These are phyloP conservation scores for Geotrichum klebahnii DNA, from an alignment of 1,139 yeast genomes.

Conservation along the genomic window DNA sequence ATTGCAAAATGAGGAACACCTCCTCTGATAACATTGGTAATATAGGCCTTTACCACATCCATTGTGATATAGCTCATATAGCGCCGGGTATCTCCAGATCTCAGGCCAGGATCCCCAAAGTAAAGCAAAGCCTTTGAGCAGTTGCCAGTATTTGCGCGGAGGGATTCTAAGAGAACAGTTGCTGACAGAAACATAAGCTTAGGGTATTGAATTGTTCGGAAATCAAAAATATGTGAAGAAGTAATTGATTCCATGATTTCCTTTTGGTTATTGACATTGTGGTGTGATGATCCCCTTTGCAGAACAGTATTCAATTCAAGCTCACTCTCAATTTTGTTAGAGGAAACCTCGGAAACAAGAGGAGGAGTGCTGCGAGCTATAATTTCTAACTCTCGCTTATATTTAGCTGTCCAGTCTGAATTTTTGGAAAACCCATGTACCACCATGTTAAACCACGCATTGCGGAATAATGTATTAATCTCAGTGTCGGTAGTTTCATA, in stretches of 20 bases:
- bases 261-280: slow-evolving; percentile 72
- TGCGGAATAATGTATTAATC: slow-evolving; percentile 62
- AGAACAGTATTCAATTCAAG: slow-evolving; percentile 87
- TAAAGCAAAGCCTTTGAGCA: slow-evolving; percentile 72
- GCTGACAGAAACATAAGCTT: slow-evolving; percentile 88
- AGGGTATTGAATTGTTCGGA: slow-evolving; percentile 61
- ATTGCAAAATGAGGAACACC: slow-evolving; percentile 47
- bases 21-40: slow-evolving; percentile 46
- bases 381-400: slow-evolving; percentile 51
- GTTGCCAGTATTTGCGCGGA: slow-evolving; percentile 76
- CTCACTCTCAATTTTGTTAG: slow-evolving; percentile 86
- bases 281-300: slow-evolving; percentile 83
- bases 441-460: slow-evolving; percentile 91
- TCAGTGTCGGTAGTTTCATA: slow-evolving; percentile 45
- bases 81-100: slow-evolving; percentile 66
- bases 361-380: slow-evolving; percentile 92
- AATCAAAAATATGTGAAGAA: slow-evolving; percentile 34
- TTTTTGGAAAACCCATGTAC: slow-evolving; percentile 78
- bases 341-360: slow-evolving; percentile 78
- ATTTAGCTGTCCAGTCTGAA: slow-evolving; percentile 52
- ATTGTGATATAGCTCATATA: slow-evolving; percentile 63
- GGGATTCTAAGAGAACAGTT: slow-evolving; percentile 68
- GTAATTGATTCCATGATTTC: slow-evolving; percentile 42
- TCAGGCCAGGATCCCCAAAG: slow-evolving; percentile 80
- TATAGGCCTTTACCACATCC: slow-evolving; percentile 57